phyloP scores from a whole-genome alignment of 192 early-diverging fungal species.

The Coemansia sp. region DNA sequence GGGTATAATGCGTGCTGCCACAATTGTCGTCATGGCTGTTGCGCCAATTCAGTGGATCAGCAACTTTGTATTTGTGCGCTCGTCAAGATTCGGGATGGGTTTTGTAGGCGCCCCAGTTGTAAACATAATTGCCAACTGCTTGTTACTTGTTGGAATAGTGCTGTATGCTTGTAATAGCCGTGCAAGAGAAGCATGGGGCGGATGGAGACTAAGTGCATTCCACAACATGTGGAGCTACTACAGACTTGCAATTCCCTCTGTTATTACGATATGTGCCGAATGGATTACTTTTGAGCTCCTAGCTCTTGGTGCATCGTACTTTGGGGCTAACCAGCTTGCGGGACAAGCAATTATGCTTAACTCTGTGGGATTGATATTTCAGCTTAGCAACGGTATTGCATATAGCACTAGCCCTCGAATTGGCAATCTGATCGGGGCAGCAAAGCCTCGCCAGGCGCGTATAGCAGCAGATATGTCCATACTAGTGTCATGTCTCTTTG shows the following conservation, averaged over 20 bases:
- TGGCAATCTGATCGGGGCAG: conserved; percentile 70
- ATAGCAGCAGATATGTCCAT: conserved; percentile 60
- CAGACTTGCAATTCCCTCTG: conserved; percentile 74
- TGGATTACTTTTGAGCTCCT: conserved; percentile 79
- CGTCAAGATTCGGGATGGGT: conserved; percentile 63
- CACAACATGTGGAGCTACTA: conserved; percentile 61
- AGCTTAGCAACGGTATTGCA: conserved; percentile 71
- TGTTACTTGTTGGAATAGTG: conserved; percentile 63
- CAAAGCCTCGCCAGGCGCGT: conserved; percentile 57
- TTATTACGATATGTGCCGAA: conserved; percentile 76
- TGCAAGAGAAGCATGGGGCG: conserved; percentile 82
- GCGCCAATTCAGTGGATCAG: conserved; percentile 71
- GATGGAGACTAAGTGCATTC: conserved; percentile 71
- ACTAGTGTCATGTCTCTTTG: conserved; percentile 56
- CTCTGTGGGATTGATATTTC: conserved; percentile 64
- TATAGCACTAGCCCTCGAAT: conserved; percentile 78
- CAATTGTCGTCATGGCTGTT: conserved; percentile 67
- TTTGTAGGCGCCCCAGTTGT: conserved; percentile 81
- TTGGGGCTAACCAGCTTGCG: conserved; percentile 75
- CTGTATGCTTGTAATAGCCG: conserved; percentile 63
- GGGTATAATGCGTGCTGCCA: conserved; percentile 80
- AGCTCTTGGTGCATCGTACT: conserved; percentile 68
- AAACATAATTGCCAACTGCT: conserved; percentile 67
- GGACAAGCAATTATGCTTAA: conserved; percentile 73
- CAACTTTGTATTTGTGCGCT: conserved; percentile 78